Evolutionary conservation across 164 flowering plant genomes (phyloP).

Genomic region (Echeveria elegans): DNA sequence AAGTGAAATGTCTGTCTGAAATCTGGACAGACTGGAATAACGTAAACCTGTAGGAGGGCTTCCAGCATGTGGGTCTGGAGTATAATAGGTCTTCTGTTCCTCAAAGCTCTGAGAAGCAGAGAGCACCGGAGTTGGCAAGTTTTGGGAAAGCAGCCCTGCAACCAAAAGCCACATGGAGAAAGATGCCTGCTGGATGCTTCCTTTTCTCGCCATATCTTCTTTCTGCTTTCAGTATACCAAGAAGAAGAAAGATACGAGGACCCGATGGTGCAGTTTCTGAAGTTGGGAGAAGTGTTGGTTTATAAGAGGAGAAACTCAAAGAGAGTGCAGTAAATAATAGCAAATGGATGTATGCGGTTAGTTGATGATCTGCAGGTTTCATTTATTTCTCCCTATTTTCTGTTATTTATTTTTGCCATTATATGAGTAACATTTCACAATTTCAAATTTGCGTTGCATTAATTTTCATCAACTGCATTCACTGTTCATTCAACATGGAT

Average conservation of each 20-base stretch:
- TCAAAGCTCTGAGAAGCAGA: constrained; percentile 21
- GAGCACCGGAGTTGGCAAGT: constrained; percentile 31
- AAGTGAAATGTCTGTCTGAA: not conserved
- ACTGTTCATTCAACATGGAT: not conserved
- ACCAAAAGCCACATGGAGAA: constrained; percentile 20
- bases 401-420: not conserved
- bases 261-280: not conserved
- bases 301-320: constrained; percentile 11
- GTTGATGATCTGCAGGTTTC: constrained; percentile 51
- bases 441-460: not conserved
- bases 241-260: constrained; percentile 7
- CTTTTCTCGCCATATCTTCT: constrained; percentile 25
- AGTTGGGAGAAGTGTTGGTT: constrained; percentile 6
- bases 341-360: constrained; percentile 39
- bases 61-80: constrained; percentile 41
- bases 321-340: constrained; percentile 38
- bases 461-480: not conserved
- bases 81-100: constrained; percentile 50
- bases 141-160: constrained; percentile 39
- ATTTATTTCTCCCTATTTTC: constrained; percentile 26
- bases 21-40: constrained; percentile 4
- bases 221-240: constrained; percentile 1
- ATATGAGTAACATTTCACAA: not conserved
- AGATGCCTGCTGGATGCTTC: constrained; percentile 16
- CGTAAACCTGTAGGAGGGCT: constrained; percentile 23